phyloP scores from a whole-genome alignment of 2,329 filamentous ascomycete species.

The Domatiomyces globalis region DNA sequence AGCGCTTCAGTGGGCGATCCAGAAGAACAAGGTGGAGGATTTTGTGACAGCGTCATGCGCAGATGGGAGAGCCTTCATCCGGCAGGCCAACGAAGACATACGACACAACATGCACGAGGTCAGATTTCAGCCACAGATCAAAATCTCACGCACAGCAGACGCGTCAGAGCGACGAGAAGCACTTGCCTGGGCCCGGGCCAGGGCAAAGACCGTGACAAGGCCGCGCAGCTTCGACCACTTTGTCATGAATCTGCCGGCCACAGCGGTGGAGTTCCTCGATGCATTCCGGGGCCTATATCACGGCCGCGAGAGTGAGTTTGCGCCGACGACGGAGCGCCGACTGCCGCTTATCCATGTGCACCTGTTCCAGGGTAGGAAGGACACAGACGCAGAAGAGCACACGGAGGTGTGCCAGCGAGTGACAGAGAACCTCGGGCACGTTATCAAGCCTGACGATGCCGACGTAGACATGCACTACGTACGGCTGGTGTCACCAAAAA shows the following conservation, averaged over 20 bases:
- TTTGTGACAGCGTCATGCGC: slow-evolving; percentile 69
- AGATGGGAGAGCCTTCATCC: slow-evolving; percentile 73
- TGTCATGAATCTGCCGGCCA: slow-evolving; percentile 93
- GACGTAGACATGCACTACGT: slow-evolving; percentile 50
- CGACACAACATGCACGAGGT: slow-evolving; percentile 38
- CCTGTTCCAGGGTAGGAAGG: slow-evolving; percentile 75
- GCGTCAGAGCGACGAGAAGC: slow-evolving; percentile 21
- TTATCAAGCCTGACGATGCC: slow-evolving; percentile 41
- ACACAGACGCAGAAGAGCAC: slow-evolving; percentile 50
- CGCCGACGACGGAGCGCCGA: slow-evolving; percentile 41
- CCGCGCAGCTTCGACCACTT: slow-evolving; percentile 79
- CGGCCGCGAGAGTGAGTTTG: slow-evolving; percentile 53
- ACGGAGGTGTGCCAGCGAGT: slow-evolving; percentile 54
- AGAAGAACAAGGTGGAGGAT: slow-evolving; percentile 61
- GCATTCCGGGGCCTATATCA: slow-evolving; percentile 67
- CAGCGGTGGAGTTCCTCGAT: slow-evolving; percentile 69
- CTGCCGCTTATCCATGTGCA: slow-evolving; percentile 86
- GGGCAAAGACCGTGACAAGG: slow-evolving; percentile 5
- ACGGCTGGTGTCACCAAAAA: slow-evolving; percentile 78
- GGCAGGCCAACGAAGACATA: slow-evolving; percentile 46
- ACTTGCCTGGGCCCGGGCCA: slow-evolving; percentile 3
- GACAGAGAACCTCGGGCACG: slow-evolving; percentile 44
- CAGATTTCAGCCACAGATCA: slow-evolving; percentile 35
- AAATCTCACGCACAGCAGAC: slow-evolving; percentile 16
- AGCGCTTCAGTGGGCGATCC: slow-evolving; percentile 55